Percentiles rank a stretch among this genome's conserved stretches.
Conservation (phyloP, 78 protist genomes). For the Dictyostelium citrinum region DNA sequence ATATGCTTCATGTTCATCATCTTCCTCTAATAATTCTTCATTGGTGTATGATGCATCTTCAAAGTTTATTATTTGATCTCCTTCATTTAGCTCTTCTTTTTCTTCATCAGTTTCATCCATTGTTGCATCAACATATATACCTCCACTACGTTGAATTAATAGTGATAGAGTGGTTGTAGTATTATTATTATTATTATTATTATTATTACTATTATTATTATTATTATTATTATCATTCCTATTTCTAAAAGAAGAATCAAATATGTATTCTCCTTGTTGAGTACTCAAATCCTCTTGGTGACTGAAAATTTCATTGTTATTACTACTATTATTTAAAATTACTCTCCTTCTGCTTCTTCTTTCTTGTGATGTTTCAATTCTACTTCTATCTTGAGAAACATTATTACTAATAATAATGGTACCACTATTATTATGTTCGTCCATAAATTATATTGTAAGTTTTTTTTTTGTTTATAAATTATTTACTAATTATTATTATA, state of each 20-base stretch:
- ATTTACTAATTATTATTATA: too few relatives aligned
- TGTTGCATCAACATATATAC: not conserved
- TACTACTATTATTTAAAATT: not conserved
- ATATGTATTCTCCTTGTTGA: not conserved
- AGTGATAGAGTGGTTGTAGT: not conserved
- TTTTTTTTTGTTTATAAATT: not conserved
- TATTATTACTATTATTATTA: too few relatives aligned
- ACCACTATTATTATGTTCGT: not conserved
- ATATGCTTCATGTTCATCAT: too few relatives aligned
- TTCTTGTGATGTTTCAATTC: not conserved
- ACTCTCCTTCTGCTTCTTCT: not conserved
- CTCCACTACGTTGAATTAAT: not conserved
- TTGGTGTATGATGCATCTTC: not conserved
- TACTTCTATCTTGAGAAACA: not conserved
- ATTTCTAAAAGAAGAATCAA: not conserved
- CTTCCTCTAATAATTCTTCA: not conserved
- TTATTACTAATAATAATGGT: not conserved
- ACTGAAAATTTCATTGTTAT: not conserved
- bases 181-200: not conserved
- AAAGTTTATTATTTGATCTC: not conserved
- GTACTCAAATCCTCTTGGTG: not conserved
- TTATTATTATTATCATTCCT: not conserved
- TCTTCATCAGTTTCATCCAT: not conserved
- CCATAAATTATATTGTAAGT: not conserved
- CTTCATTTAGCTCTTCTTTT: not conserved